These are phyloP conservation scores for Eucalyptus sp. DNA, from an alignment of 345 rosid species.

Conservation along the genomic window DNA sequence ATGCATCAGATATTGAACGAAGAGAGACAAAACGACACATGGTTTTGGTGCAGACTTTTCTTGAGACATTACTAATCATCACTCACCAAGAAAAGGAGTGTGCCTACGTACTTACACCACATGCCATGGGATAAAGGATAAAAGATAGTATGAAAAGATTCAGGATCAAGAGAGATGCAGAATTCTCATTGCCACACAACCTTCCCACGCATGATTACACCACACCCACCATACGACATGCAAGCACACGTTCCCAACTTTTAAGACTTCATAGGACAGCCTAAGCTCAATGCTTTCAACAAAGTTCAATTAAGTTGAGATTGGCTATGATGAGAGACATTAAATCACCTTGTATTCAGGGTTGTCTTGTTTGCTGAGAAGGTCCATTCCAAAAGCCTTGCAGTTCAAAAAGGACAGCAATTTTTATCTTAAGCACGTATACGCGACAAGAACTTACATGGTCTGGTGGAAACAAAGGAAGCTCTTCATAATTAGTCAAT, in stretches of 20 bases:
- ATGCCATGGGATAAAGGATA: background rate
- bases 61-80: background rate
- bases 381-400: slow-evolving; percentile 98
- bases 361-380: slow-evolving; percentile 76
- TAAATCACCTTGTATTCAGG: slow-evolving; percentile 80
- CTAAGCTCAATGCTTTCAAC: background rate
- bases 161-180: background rate
- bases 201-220: background rate
- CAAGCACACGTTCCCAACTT: background rate
- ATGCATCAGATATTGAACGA: background rate
- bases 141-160: background rate
- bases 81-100: background rate
- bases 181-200: background rate
- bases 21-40: background rate
- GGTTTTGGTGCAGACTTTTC: background rate
- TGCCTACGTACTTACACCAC: background rate
- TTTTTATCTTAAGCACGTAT: background rate
- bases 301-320: background rate
- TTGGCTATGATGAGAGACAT: background rate
- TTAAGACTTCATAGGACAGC: background rate
- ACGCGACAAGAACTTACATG: background rate
- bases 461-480: background rate
- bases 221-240: background rate
- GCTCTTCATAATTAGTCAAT: background rate
- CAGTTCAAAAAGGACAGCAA: background rate